A percentile compares a stretch with the other conserved stretches of the same genome.
Evolutionary conservation across 179 eudicot species (phyloP).

Genomic region (Pouteria campechiana): DNA sequence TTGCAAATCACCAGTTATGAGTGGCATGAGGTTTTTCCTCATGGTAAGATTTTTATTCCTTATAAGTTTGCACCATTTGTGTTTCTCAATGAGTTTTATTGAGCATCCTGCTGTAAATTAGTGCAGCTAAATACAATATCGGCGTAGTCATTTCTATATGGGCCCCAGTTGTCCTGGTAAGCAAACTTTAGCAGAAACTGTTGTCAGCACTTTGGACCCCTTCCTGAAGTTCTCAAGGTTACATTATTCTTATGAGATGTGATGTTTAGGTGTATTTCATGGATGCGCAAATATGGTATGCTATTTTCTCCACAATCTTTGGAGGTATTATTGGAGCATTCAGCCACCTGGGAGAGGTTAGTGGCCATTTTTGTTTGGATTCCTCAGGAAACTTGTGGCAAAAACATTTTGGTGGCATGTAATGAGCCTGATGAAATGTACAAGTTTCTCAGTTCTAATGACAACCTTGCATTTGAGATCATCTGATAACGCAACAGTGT

Average conservation of each 20-base stretch:
- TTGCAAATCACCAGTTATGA: constrained; percentile 49
- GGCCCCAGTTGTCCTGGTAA: constrained; percentile 87
- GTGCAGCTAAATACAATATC: constrained; percentile 67
- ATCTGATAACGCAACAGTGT: no score
- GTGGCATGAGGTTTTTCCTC: constrained; percentile 92
- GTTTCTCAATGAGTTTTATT: constrained; percentile 5
- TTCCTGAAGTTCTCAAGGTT: no score
- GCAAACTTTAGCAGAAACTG: constrained; percentile 16
- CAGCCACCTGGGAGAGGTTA: constrained; percentile 98
- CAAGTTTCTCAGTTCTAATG: no score
- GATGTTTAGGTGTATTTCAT: constrained; percentile 75
- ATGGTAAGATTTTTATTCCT: constrained; percentile 33
- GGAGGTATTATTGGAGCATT: constrained; percentile 98
- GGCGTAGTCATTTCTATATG: constrained; percentile 84
- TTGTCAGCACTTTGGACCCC: no score
- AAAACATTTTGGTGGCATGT: not conserved
- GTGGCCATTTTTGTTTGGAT: constrained; percentile 10
- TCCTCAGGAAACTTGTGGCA: not conserved
- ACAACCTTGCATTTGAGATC: no score
- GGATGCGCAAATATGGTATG: constrained; percentile 99
- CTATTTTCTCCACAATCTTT: constrained; percentile 78
- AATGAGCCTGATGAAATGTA: no score
- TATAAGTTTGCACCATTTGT: not conserved
- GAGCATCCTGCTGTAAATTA: constrained; percentile 9
- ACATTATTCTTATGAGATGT: no score